phyloP scores from a whole-genome alignment of 148 eudicot genomes.

The Chenopodium quinoa region DNA sequence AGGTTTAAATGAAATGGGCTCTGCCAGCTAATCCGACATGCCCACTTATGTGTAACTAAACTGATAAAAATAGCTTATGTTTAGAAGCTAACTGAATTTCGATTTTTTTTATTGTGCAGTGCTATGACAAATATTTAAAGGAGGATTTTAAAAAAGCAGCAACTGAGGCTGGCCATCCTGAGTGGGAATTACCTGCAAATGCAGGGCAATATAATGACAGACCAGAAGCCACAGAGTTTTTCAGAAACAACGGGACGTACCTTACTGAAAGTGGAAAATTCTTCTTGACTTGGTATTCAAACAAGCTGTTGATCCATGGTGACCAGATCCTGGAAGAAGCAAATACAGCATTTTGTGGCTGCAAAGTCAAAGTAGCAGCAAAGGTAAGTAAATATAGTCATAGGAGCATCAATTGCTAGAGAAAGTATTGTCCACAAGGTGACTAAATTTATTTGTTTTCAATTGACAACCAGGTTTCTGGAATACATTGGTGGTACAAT shows the following conservation, averaged over 20 bases:
- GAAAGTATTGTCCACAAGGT: background rate
- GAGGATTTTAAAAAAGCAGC: conserved; percentile 68
- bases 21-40: background rate
- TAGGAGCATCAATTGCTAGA: background rate
- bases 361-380: conserved; percentile 61
- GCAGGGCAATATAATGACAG: conserved; percentile 73
- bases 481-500: conserved; percentile 90
- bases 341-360: conserved; percentile 61
- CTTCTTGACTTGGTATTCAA: conserved; percentile 86
- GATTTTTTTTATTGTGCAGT: conserved; percentile 45
- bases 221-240: conserved; percentile 62
- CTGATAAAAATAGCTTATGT: background rate
- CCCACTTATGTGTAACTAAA: background rate
- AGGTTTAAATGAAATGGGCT: conserved; percentile 37
- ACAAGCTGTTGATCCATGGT: conserved; percentile 68
- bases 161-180: conserved; percentile 57
- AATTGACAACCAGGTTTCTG: conserved; percentile 48
- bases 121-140: conserved; percentile 75
- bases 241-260: conserved; percentile 60
- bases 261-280: conserved; percentile 62
- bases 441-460: background rate
- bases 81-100: too few relatives aligned
- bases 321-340: conserved; percentile 92
- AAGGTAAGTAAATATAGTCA: conserved; percentile 45
- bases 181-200: conserved; percentile 65